These are phyloP conservation scores for Hypoxylon lienhwacheense DNA, from an alignment of 495 filamentous ascomycete genomes.

Conservation along the genomic window DNA sequence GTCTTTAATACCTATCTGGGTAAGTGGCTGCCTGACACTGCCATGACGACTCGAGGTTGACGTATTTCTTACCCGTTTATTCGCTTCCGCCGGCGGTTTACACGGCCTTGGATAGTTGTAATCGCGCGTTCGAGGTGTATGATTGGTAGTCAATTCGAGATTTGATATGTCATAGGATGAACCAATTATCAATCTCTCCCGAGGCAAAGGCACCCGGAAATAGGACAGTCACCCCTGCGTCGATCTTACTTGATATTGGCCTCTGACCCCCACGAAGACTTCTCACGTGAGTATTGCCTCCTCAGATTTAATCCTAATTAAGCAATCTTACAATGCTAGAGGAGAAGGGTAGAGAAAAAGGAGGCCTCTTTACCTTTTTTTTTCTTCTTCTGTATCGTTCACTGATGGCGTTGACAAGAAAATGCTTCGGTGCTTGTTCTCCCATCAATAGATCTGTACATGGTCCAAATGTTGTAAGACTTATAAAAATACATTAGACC, in stretches of 20 bases:
- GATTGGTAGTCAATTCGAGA: conserved; percentile 2
- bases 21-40: neutral
- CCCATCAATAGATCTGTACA: no score
- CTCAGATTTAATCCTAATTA: conserved; percentile 8
- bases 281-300: conserved; percentile 24
- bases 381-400: no score
- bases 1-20: no score
- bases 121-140: conserved; percentile 1
- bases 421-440: no score
- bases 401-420: no score
- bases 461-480: no score
- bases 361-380: conserved; percentile 1
- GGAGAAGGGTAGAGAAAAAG: neutral
- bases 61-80: neutral
- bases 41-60: neutral
- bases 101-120: neutral
- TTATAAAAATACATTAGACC: no score
- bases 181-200: conserved; percentile 18
- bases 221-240: conserved; percentile 29
- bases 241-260: conserved; percentile 29
- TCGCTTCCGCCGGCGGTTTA: no score
- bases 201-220: conserved; percentile 25
- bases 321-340: conserved; percentile 16
- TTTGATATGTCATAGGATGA: conserved; percentile 7
- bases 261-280: conserved; percentile 26